Evolutionary conservation across 805 yeast species (phyloP), one percentile per base, ranked within the genome.

Genomic region (Jamesozyma rosinii): DNA sequence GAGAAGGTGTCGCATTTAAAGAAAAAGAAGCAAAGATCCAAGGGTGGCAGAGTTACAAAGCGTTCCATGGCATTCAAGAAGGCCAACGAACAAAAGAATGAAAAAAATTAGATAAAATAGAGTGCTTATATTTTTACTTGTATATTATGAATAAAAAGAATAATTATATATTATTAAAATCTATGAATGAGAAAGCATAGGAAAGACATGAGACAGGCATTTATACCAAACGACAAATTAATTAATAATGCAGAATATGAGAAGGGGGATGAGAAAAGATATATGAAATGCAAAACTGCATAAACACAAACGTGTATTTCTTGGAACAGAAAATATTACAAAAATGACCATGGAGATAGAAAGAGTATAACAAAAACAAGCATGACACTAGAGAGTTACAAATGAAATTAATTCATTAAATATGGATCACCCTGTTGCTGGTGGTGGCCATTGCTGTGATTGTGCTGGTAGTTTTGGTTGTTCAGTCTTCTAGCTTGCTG

Each of bases 1-100:
- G 76, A 70, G 42, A 70, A 27, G n/a, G 27, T 36, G 29, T 85
- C 89, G 21, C 67, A 80, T 50, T 74, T 79, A 61, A 77, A 76
- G 44, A 77, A 76, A 52, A 68, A 64, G 54, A 70, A 66, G 58
- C 63, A 59, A 47, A 64, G 71, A 54, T 66, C 71, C 20, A 69
- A 69, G 57, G 65, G 70, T 38, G 74, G 75, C 36, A 67, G 74
- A 55, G 70, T 69, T 42, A 69, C 70, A 26, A 64, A 68, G 51
- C 67, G 72, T 58, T 69, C 74, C 4, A 58, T 62, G 8, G 71
- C 69, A 22, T 68, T 65, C 55, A 69, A 64, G 46, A 63, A 64
- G 37, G 55, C 61, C 40, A 48, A 51, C 38, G 48, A 32, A n/a
- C 30, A 43, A 26, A 18, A 37, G 30, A 15, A 37, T 18, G 35